Conservation (phyloP, 2,329 filamentous ascomycete species). For the Hansfordia pulvinata region DNA sequence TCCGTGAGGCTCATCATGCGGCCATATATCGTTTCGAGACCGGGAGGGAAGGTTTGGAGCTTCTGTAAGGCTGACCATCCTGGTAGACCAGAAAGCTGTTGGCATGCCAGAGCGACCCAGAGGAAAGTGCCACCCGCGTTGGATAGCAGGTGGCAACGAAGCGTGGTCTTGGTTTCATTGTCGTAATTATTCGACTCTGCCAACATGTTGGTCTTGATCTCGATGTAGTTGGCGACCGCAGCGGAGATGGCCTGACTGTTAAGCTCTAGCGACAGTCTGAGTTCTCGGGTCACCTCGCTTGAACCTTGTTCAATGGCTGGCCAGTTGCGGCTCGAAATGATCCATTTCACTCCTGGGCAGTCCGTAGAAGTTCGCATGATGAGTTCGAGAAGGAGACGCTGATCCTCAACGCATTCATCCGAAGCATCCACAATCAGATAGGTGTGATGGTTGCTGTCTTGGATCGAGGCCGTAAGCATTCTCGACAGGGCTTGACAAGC, state of each 20-base stretch:
- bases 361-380: conserved; percentile 13
- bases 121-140: conserved; percentile 27
- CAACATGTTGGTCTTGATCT: conserved; percentile 13
- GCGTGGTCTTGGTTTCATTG: neutral
- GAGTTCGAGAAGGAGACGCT: conserved; percentile 18
- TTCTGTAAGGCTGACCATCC: conserved; percentile 3
- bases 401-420: conserved; percentile 25
- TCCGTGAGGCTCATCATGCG: conserved; percentile 20
- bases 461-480: conserved; percentile 25
- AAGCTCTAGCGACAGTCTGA: conserved; percentile 20
- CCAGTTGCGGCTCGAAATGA: conserved; percentile 28
- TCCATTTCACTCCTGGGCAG: conserved; percentile 24
- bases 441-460: conserved; percentile 16
- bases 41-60: conserved; percentile 3
- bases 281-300: conserved; percentile 6
- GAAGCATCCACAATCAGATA: conserved; percentile 31
- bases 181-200: conserved; percentile 1
- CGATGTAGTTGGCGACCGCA: conserved; percentile 23
- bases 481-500: conserved; percentile 21
- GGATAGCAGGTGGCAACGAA: conserved; percentile 4
- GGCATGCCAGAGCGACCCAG: conserved; percentile 26
- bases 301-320: conserved; percentile 20
- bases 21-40: conserved; percentile 20
- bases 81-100: conserved; percentile 12
- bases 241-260: conserved; percentile 17